These are phyloP conservation scores for Mycena vulgaris DNA, from an alignment of 768 basidiomycete genomes.

Conservation along the genomic window DNA sequence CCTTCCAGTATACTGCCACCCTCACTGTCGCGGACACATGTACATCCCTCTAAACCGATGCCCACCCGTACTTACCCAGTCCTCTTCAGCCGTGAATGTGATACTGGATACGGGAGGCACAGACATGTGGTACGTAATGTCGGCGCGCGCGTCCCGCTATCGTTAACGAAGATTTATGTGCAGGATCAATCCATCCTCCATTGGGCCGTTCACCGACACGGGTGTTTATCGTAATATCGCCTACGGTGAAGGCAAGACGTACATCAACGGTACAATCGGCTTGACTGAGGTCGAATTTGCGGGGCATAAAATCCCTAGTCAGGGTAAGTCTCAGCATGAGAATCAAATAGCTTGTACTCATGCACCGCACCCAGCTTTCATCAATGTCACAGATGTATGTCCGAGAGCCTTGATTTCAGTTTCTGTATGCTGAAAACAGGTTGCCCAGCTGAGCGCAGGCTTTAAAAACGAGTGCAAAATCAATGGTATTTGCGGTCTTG, in stretches of 20 bases:
- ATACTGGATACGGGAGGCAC: conserved; percentile 31
- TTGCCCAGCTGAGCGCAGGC: too few relatives aligned
- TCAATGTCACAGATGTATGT: conserved; percentile 20
- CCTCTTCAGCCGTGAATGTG: conserved; percentile 11
- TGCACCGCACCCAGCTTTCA: too few relatives aligned
- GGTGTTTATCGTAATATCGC: neutral
- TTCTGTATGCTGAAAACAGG: too few relatives aligned
- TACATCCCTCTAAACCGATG: neutral
- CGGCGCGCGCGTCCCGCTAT: too few relatives aligned
- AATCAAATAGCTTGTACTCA: too few relatives aligned
- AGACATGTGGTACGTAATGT: conserved; percentile 20
- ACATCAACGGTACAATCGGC: conserved; percentile 22
- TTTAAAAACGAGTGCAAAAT: neutral
- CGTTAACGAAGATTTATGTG: too few relatives aligned
- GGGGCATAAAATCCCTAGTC: conserved; percentile 18
- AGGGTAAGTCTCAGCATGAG: too few relatives aligned
- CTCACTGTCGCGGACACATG: conserved; percentile 1
- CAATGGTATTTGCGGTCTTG: conserved; percentile 12
- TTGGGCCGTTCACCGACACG: conserved; percentile 10
- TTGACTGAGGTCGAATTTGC: conserved; percentile 10
- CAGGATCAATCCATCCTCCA: conserved; percentile 14
- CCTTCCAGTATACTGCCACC: conserved; percentile 19
- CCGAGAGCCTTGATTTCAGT: too few relatives aligned
- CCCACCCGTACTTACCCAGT: neutral
- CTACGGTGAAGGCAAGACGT: conserved; percentile 12